A percentile compares a stretch with the other conserved stretches of the same genome.
phyloP scores from a whole-genome alignment of 2,329 filamentous ascomycete species.

The Penicillium brasilianum region DNA sequence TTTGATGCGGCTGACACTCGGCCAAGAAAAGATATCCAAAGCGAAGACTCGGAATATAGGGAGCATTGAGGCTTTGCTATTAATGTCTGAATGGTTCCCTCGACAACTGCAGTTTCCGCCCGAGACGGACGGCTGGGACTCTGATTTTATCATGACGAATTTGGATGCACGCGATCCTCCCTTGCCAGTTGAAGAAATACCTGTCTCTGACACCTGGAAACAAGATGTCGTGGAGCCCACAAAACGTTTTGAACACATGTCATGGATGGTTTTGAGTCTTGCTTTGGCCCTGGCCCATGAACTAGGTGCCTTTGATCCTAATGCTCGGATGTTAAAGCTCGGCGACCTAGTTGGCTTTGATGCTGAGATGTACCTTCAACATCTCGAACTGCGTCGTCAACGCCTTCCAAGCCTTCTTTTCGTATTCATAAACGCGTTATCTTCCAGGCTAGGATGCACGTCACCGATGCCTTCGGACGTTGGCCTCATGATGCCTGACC shows the following conservation, averaged over 20 bases:
- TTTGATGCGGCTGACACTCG: constrained; percentile 57
- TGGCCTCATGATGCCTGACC: constrained; percentile 40
- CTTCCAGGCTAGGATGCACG: constrained; percentile 52
- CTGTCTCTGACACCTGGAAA: constrained; percentile 51
- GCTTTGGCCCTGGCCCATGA: constrained; percentile 58
- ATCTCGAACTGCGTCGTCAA: constrained; percentile 32
- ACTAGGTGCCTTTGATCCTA: constrained; percentile 53
- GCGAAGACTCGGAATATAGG: constrained; percentile 55
- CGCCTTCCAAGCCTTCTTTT: constrained; percentile 43
- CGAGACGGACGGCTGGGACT: constrained; percentile 60
- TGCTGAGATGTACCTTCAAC: constrained; percentile 23
- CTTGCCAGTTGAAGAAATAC: constrained; percentile 34
- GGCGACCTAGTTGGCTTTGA: constrained; percentile 19
- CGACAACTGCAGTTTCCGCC: constrained; percentile 58
- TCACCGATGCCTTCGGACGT: constrained; percentile 52
- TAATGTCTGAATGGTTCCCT: constrained; percentile 61
- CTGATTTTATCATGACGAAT: constrained; percentile 52
- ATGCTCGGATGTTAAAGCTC: constrained; percentile 31
- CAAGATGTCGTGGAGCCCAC: constrained; percentile 59
- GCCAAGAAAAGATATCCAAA: constrained; percentile 57
- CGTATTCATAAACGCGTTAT: constrained; percentile 54
- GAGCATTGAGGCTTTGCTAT: constrained; percentile 57
- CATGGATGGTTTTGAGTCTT: constrained; percentile 61
- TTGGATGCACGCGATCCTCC: constrained; percentile 48
- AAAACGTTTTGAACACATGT: constrained; percentile 60